Evolutionary conservation across 2,329 filamentous ascomycete species (phyloP), one percentile per base, ranked within the genome.

Genomic region (Leptodontidium sp.): DNA sequence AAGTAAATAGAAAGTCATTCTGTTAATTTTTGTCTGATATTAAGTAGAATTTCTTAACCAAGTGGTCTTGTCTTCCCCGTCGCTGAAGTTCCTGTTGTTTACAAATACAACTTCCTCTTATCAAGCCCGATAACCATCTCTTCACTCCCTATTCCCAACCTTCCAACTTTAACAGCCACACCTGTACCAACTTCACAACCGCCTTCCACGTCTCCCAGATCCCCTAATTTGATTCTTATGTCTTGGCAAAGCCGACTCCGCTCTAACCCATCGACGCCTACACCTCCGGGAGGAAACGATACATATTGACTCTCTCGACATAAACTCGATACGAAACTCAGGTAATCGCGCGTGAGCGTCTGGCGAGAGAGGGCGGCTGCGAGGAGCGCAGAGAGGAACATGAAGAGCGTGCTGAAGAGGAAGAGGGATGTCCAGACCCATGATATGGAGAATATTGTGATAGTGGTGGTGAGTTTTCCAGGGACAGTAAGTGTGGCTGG

Each of bases 151-250:
- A 74, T 40, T 21, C 61, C 71, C 14, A 73, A 11, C 40, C 47
- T 24, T 2, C 74, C 72, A 12, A 75, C 71, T 14, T 45, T 61
- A 4, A 74, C 21, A 24, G 64, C 59, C 43, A 73, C 74, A 14
- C 74, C 74, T 21, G 70, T 71, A 2, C 74, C 74, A 24, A 74
- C 62, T 43, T 65, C 64, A 61, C 52, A 71, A 2, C 72, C 72
- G 0, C 62, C 64, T 4, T 70, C 70, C 21, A 72, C 70, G 61
- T 72, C 71, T 1, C 73, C 71, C n/a, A 71, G 64, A 66, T 74
- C 73, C 45, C 73, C 74, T 3, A 74, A n/a, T 21, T 66, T 65
- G 43, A 76, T 52, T 55, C 68, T 73, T 45, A 72, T 12, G 29
- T 57, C 64, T n/a, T 53, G 61, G 38, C 72, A 55, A 32, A 67